Percentiles rank a stretch among this genome's conserved stretches.
phyloP scores from a whole-genome alignment of 192 early-diverging fungal species.

The Mortierella alpina region DNA sequence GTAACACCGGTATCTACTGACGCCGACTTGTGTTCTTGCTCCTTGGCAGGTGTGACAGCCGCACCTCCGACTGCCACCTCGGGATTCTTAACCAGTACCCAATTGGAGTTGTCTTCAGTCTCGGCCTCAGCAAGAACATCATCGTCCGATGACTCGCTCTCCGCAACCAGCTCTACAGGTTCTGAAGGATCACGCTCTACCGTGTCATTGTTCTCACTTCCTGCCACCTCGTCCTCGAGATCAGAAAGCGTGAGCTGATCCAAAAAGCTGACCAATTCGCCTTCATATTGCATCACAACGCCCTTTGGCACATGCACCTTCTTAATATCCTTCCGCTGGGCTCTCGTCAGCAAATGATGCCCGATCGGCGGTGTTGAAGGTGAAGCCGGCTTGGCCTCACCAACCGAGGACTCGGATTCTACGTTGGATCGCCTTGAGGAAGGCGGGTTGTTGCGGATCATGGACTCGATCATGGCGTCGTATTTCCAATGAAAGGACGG shows the following conservation, averaged over 20 bases:
- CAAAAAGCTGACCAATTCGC: slow-evolving; percentile 58
- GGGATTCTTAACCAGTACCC: slow-evolving; percentile 32
- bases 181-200: background rate
- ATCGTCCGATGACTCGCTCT: background rate
- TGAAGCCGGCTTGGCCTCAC: background rate
- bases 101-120: background rate
- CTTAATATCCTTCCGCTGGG: slow-evolving; percentile 59
- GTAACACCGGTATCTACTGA: background rate
- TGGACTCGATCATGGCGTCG: slow-evolving; percentile 52
- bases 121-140: background rate
- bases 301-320: slow-evolving; percentile 63
- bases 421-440: slow-evolving; percentile 29
- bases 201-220: background rate
- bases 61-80: background rate
- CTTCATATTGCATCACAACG: slow-evolving; percentile 59
- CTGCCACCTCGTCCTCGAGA: background rate
- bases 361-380: background rate
- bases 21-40: background rate
- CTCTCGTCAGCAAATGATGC: slow-evolving; percentile 39
- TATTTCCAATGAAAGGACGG: slow-evolving; percentile 59
- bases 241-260: slow-evolving; percentile 45
- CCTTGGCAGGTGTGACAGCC: background rate
- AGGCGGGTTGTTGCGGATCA: slow-evolving; percentile 49
- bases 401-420: background rate
- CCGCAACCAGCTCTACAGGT: background rate